Evolutionary conservation across 148 eudicot genomes (phyloP), one percentile per base, ranked within the genome.

Genomic region (Pouteria glomerata): DNA sequence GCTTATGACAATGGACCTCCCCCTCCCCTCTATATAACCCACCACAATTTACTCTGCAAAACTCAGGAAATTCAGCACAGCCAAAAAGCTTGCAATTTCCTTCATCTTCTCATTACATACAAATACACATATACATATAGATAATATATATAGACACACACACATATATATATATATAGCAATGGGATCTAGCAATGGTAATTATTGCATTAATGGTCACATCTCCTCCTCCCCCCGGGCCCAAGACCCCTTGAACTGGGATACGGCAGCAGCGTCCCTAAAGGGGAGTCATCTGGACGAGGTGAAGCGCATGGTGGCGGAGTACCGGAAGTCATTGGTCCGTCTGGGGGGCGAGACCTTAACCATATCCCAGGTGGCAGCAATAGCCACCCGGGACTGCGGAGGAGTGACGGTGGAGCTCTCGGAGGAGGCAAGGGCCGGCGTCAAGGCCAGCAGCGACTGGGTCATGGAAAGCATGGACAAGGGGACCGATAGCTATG

Each of bases 401-500:
- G 64, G 16, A 4, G 64, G 16, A 4, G 71, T 69, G 14, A 44
- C 15, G 71, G 81, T 78, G 44, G 74, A 78, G 77, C 74, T 78
- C 24, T 65, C 74, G 23, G 81, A 74, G 68, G n/a, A 66, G 1
- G 59, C 81, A 3, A 62, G 81, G 71, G 81, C 52, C 3, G 74
- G 77, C 3, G 81, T 78, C 8, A 64, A 62, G 71, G 81, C 81
- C 33, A 78, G 81, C 59, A 78, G 77, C 13, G 81, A 73, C 18
- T 78, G 81, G 81, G 81, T 78, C 44, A 61, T 78, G 81, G 81
- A 78, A 0, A 74, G 81, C 51, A 74, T 78, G 81, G 45, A 34
- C 30, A 73, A 63, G 3, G 81, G 81, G 2, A 74, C 74, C 0
- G 81, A 78, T 47, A 78, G 78, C 47, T 78, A 78, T 33, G 81